Evolutionary conservation across 768 basidiomycete species (phyloP).

Genomic region (Lentinula boryana): DNA sequence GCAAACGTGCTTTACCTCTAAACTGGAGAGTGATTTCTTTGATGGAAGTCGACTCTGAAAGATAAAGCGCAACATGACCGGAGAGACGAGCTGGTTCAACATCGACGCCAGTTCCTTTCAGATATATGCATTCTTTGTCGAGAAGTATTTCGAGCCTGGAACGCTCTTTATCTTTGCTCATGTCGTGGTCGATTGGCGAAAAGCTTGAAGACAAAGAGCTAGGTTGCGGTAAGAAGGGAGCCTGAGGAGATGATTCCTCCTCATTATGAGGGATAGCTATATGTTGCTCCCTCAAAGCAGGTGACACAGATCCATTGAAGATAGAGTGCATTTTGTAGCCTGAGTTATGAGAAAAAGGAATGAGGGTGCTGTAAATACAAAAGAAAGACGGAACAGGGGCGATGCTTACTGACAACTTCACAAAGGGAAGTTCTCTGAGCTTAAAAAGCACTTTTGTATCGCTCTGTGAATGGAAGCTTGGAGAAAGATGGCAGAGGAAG

Average conservation of each 20-base stretch:
- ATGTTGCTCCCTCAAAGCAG: neutral
- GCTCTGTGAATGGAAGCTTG: neutral
- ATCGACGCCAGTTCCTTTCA: conserved; percentile 78
- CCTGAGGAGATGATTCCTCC: neutral
- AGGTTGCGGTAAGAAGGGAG: neutral
- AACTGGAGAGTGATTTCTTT: conserved; percentile 83
- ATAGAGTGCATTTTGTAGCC: neutral
- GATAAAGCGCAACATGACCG: conserved; percentile 74
- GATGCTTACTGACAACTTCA: neutral
- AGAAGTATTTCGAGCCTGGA: conserved; percentile 73
- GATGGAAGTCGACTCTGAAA: conserved; percentile 77
- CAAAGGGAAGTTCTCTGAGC: neutral
- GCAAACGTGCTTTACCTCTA: conserved; percentile 74
- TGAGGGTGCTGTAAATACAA: neutral
- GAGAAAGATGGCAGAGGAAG: neutral
- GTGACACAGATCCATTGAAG: conserved; percentile 4
- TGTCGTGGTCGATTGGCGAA: conserved; percentile 23
- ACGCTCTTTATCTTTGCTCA: conserved; percentile 38
- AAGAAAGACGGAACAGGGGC: neutral
- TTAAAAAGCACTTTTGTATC: neutral
- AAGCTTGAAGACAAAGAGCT: neutral
- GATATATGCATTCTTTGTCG: conserved; percentile 58
- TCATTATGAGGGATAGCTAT: conserved; percentile 4
- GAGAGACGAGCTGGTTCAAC: conserved; percentile 78
- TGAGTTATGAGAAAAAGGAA: neutral